Evolutionary conservation across 2,329 filamentous ascomycete species (phyloP), one percentile per base, ranked within the genome.

Genomic region (Aspergillus sp.): DNA sequence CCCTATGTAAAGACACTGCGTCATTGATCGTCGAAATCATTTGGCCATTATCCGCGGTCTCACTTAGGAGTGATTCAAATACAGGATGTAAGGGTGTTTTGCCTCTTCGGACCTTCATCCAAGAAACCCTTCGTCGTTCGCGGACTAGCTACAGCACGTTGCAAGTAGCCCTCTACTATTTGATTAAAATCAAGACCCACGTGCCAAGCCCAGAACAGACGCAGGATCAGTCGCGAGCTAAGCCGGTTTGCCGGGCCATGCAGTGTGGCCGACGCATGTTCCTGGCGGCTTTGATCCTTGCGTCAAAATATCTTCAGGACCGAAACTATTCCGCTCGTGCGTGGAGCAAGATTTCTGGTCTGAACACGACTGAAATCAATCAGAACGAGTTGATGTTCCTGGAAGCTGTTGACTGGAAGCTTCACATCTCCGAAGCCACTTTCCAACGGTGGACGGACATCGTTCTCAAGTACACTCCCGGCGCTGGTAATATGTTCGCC

Each of bases 261-360:
- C 93, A 96, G 76, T 98, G 95, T 75, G 95, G 95, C 55, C 89
- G 95, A 61, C 91, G 95, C 69, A 98, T 98, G 93, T 98, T 99
- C 73, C 83, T 99, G 54, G 88, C 95, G 11, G 93, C 93, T 48
- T 82, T 99, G 60, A 98, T 99, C 64, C 82, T 99, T 56, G 95
- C 95, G 2, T 98, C 95, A 37, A 99, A 99, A 80, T 99, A 98
- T 73, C 81, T 99, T 47, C 95, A 99, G 76, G 95, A 99, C 73
- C 89, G 93, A 66, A 99, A 98, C 78, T 99, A 96, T 77, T 98
- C 95, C 13, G 92, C 95, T 49, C 88, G 93, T 56, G 95, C 95
- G 42, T 99, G 95, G 95, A 98, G 93, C 76, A 98, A 96, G 81
- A 99, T 99, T 67, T 98, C 95, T 17, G 95, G 95, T n/a, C 82